Percentiles rank a stretch among this genome's conserved stretches.
Conservation (phyloP, 2,329 filamentous ascomycete species). For the Venturia nashicola region DNA sequence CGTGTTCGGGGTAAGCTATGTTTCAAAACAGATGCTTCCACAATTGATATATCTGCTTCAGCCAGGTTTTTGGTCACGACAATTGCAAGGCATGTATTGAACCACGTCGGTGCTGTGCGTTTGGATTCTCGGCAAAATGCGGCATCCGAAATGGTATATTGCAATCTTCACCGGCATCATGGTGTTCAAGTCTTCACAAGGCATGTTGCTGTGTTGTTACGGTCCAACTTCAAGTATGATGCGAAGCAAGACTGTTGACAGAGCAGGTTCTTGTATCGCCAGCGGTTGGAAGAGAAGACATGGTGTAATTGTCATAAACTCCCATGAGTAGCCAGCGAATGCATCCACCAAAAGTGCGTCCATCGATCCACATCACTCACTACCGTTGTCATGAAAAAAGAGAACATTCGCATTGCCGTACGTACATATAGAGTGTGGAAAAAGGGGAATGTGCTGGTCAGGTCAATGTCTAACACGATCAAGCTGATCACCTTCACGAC, state of each 20-base stretch:
- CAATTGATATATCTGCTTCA: not conserved
- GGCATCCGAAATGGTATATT: not conserved
- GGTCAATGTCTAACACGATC: not conserved
- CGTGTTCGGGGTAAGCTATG: not conserved
- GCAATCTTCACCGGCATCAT: not conserved
- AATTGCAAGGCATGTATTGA: not conserved
- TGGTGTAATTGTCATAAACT: slow-evolving; percentile 11
- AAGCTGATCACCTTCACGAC: not conserved
- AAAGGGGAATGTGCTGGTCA: not conserved
- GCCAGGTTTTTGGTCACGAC: not conserved
- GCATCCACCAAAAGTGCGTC: not conserved
- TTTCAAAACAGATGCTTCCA: not conserved
- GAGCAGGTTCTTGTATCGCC: slow-evolving; percentile 25
- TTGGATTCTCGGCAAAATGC: not conserved
- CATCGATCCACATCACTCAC: not conserved
- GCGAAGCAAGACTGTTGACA: slow-evolving; percentile 26
- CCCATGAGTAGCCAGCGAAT: not conserved
- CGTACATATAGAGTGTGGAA: not conserved
- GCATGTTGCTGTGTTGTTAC: slow-evolving; percentile 27
- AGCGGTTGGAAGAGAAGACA: slow-evolving; percentile 21
- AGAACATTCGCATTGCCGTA: not conserved
- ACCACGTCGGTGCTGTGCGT: not conserved
- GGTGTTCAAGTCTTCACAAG: not conserved
- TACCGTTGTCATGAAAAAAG: not conserved
- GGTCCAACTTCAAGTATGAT: slow-evolving; percentile 18